phyloP scores from a whole-genome alignment of 148 eudicot species.

The Cornus suecica region DNA sequence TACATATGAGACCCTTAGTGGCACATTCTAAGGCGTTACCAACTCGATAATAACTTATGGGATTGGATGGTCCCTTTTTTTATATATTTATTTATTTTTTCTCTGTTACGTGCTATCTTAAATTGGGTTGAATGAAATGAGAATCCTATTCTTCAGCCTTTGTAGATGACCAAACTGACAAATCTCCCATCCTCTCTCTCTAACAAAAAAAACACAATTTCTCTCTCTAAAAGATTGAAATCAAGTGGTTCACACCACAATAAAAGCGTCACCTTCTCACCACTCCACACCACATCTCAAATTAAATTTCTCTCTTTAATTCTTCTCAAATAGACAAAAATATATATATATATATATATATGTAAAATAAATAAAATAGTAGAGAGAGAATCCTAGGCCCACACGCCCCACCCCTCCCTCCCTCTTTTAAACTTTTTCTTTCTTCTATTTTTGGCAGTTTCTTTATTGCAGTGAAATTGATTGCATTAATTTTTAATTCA shows the following conservation, averaged over 20 bases:
- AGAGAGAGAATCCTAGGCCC: slow-evolving; percentile 22
- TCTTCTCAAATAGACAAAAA: no score
- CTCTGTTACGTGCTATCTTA: no score
- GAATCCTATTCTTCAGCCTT: slow-evolving; percentile 35
- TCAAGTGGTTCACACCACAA: neutral
- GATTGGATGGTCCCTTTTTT: no score
- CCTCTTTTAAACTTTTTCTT: slow-evolving; percentile 16
- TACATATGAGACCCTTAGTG: no score
- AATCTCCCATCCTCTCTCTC: neutral
- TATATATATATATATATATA: no score
- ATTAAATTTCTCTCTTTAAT: slow-evolving; percentile 28
- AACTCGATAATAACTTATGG: no score
- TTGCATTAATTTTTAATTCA: neutral
- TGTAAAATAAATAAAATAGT: no score
- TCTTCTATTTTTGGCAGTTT: no score
- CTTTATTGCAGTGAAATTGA: slow-evolving; percentile 8
- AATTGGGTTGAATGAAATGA: neutral
- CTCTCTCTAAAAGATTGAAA: neutral
- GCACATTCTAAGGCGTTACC: no score
- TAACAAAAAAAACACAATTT: neutral
- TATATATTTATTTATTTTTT: no score
- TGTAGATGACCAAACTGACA: slow-evolving; percentile 27
- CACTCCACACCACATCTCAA: slow-evolving; percentile 9
- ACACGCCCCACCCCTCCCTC: neutral
- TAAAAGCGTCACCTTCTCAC: neutral